These are phyloP conservation scores for Hypoxylon rickii DNA, from an alignment of 495 filamentous ascomycete genomes.

Conservation along the genomic window DNA sequence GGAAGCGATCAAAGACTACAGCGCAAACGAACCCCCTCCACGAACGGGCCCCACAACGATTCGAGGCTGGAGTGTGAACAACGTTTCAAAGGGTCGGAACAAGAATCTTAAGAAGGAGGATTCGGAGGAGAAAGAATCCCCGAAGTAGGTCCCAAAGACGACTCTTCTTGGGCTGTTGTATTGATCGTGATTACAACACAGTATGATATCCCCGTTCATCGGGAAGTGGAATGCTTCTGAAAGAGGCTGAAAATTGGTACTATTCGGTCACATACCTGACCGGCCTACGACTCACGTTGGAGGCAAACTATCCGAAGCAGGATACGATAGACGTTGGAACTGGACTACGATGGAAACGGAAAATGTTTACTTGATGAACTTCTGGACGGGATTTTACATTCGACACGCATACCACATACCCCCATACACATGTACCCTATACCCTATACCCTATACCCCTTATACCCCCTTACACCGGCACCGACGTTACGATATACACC, in stretches of 20 bases:
- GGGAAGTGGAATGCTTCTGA: constrained; percentile 37
- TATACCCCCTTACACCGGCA: background rate
- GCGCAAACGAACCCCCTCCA: constrained; percentile 49
- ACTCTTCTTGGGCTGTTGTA: constrained; percentile 6
- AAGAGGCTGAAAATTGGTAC: constrained; percentile 13
- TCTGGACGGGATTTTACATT: background rate
- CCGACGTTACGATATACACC: background rate
- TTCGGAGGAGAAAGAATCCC: constrained; percentile 39
- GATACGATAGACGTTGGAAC: no score
- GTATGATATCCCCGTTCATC: constrained; percentile 34
- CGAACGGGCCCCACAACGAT: constrained; percentile 51
- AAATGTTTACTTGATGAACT: background rate
- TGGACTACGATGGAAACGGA: background rate
- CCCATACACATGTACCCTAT: no score
- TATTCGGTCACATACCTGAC: no score
- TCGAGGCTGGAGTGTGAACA: constrained; percentile 56
- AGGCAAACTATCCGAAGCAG: no score
- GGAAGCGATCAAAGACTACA: constrained; percentile 53
- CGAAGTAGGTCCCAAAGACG: constrained; percentile 33
- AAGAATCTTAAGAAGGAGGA: constrained; percentile 35
- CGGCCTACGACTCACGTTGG: no score
- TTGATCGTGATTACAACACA: constrained; percentile 29
- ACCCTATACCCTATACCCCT: background rate
- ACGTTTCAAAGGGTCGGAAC: constrained; percentile 38
- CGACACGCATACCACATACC: background rate